Evolutionary conservation across 306 rosid genomes (phyloP).

Genomic region (Citrullus colocynthis): DNA sequence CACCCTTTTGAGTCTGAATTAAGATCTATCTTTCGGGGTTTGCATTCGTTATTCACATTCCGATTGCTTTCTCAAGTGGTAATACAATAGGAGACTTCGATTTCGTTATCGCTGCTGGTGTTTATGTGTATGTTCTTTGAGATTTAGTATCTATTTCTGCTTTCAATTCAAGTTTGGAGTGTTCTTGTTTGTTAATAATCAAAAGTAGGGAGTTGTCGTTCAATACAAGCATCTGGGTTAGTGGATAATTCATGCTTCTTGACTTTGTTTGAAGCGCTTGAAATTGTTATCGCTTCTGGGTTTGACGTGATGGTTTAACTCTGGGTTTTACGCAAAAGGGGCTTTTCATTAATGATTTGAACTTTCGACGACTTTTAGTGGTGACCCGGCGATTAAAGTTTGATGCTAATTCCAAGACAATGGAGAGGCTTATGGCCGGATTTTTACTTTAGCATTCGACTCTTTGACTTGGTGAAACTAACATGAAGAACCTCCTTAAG

Average conservation of each 20-base stretch:
- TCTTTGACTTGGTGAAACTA: constrained; percentile 21
- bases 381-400: constrained; percentile 26
- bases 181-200: constrained; percentile 10
- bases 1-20: constrained; percentile 10
- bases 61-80: constrained; percentile 25
- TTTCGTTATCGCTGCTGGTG: constrained; percentile 15
- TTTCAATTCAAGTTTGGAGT: constrained; percentile 17
- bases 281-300: constrained; percentile 27
- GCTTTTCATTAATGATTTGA: constrained; percentile 17
- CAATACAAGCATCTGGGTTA: constrained; percentile 39
- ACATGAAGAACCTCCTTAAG: constrained; percentile 88
- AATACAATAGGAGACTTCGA: constrained; percentile 18
- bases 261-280: constrained; percentile 34
- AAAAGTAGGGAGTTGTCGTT: constrained; percentile 16
- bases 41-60: constrained; percentile 12
- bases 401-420: constrained; percentile 57
- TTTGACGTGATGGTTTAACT: constrained; percentile 16
- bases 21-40: constrained; percentile 36
- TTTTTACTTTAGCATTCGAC: constrained; percentile 34
- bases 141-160: constrained; percentile 11
- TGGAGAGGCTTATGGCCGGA: constrained; percentile 55
- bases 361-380: constrained; percentile 15
- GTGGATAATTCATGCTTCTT: constrained; percentile 15
- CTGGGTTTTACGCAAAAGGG: constrained; percentile 11
- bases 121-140: constrained; percentile 15